Percentiles rank a stretch among this genome's conserved stretches.
Evolutionary conservation across 148 eudicot genomes (phyloP).

Genomic region (Fagopyrum esculentum): DNA sequence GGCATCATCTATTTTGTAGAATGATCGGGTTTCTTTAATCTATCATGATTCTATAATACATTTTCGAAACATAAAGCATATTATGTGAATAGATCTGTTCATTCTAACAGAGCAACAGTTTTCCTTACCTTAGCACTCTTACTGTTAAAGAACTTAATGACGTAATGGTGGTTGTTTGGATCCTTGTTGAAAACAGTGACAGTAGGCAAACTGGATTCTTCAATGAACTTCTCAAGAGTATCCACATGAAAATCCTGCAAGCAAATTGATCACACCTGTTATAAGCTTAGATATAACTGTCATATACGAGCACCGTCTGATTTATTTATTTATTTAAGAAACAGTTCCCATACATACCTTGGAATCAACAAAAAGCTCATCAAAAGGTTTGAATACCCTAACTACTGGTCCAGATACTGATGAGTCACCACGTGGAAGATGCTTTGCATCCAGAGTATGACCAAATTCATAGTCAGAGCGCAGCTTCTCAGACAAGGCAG

Average conservation of each 20-base stretch:
- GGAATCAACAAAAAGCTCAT: conserved; percentile 53
- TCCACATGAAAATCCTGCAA: conserved; percentile 55
- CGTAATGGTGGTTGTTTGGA: conserved; percentile 50
- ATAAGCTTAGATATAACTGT: neutral
- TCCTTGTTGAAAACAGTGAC: conserved; percentile 63
- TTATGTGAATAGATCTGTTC: neutral
- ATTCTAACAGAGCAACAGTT: neutral
- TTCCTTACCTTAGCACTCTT: conserved; percentile 40
- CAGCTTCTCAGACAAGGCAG: conserved; percentile 49
- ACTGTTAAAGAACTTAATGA: conserved; percentile 55
- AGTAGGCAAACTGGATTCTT: conserved; percentile 45
- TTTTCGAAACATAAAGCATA: too few relatives aligned
- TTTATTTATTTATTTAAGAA: neutral
- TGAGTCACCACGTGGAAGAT: conserved; percentile 60
- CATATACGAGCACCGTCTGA: neutral
- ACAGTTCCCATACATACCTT: conserved; percentile 22
- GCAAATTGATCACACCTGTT: neutral
- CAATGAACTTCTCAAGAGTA: conserved; percentile 49
- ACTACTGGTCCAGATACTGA: conserved; percentile 40
- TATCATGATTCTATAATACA: too few relatives aligned
- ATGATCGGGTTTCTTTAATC: too few relatives aligned
- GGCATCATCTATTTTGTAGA: too few relatives aligned
- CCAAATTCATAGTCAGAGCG: conserved; percentile 60
- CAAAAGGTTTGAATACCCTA: conserved; percentile 66
- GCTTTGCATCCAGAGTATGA: conserved; percentile 56